Base-by-base conservation (phyloP, 2,329 filamentous ascomycete genomes). In the Colletotrichum cereale region DNA sequence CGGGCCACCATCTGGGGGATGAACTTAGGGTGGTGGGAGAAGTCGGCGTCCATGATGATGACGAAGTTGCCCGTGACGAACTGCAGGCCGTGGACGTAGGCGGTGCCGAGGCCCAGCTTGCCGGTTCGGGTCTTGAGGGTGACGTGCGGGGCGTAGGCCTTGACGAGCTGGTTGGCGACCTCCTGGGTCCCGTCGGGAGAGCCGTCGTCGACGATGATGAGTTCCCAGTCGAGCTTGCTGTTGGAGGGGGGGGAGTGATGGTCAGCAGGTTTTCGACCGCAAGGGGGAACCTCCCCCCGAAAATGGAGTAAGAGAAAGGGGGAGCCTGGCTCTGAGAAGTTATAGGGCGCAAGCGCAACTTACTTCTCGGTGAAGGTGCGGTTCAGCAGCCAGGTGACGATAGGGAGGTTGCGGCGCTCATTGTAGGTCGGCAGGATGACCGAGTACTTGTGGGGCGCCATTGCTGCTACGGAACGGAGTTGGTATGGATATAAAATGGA, bases 41-140 rank as follows among this genome's bases (percentile, higher is more conserved):
- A 99, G 85, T 99, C 96, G 84, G 97, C 96, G 86, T 99, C 96
- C 96, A 99, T 99, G 88, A 99, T 99, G 87, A 99, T 94, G 80
- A 99, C 94, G 80, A 91, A 98, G 88, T 97, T 98, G 78, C 96
- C 96, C 29, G 91, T 95, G 31, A 89, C 92, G 80, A 93, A 98
- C 82, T 97, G 90, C 72, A 99, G 88, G 63, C 96, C 96, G 83
- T 98, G 95, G 48, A 98, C 94, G 85, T 98, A 98, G 60, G 96
- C 96, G 3, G 96, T 98, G 76, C 96, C 96, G 61, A 98, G 92
- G n/a, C 96, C 96, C 48, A 98, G 93, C 86, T 98, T 99, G 80
- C 97, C 97, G 52, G 94, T 89, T 79, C 97, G 95, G 31, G 94
- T 89, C 84, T 96, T 93, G 75, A 99, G 92, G 76, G 93, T 80